These are phyloP conservation scores for Reticulascus tulasneorum DNA, from an alignment of 2,329 filamentous ascomycete species.

Conservation along the genomic window DNA sequence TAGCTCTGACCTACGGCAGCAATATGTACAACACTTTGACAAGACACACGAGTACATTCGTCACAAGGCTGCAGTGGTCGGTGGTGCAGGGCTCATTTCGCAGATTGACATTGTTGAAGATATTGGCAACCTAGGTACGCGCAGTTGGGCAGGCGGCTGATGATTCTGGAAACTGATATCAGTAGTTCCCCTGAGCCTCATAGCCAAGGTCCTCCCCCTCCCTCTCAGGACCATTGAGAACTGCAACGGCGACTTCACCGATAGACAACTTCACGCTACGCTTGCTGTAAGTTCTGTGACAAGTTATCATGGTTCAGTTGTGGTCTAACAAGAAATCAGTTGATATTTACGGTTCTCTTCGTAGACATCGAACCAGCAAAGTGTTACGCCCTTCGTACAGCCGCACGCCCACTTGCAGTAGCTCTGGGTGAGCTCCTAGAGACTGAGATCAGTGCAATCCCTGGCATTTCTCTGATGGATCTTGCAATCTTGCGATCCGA, in stretches of 20 bases:
- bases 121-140: conserved; percentile 64
- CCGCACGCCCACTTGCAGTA: conserved; percentile 50
- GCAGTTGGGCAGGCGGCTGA: conserved; percentile 58
- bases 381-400: conserved; percentile 60
- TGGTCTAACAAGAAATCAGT: no score
- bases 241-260: conserved; percentile 53
- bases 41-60: no score
- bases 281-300: no score
- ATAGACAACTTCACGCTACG: conserved; percentile 56
- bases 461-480: conserved; percentile 39
- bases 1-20: no score
- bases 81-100: conserved; percentile 43
- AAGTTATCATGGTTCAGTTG: no score
- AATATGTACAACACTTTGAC: no score
- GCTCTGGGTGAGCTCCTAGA: conserved; percentile 61
- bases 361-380: conserved; percentile 63
- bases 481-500: conserved; percentile 47
- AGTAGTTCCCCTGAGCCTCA: no score
- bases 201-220: conserved; percentile 61
- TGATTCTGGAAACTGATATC: no score
- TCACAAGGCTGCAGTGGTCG: conserved; percentile 46
- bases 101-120: conserved; percentile 68
- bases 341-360: conserved; percentile 63
- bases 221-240: conserved; percentile 61
- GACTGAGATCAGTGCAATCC: conserved; percentile 59